Conservation (phyloP, 2,329 filamentous ascomycete genomes). For the Neonectria sp. region DNA sequence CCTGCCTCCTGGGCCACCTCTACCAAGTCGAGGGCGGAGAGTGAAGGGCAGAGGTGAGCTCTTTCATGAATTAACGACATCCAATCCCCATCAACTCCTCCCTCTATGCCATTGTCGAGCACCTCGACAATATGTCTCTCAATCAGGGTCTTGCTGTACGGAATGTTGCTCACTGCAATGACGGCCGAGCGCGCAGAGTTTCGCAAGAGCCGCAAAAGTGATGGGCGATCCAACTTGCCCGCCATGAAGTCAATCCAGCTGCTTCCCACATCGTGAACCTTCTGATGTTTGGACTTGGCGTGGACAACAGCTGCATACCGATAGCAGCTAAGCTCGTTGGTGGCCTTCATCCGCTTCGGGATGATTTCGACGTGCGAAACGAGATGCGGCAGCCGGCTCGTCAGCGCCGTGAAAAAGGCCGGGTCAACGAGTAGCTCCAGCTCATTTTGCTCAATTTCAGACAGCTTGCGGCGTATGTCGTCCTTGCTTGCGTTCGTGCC, state of each 20-base stretch:
- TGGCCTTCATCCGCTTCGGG: not conserved
- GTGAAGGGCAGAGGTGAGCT: conserved; percentile 19
- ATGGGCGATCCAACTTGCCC: conserved; percentile 19
- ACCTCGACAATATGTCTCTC: conserved; percentile 40
- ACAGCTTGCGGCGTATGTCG: conserved; percentile 21
- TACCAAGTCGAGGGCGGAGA: conserved; percentile 36
- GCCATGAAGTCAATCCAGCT: conserved; percentile 42
- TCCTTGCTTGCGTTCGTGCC: conserved; percentile 20
- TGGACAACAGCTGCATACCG: conserved; percentile 38
- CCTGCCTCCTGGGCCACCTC: conserved; percentile 52
- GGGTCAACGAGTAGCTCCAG: conserved; percentile 45
- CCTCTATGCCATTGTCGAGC: not conserved
- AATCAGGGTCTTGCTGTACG: conserved; percentile 50
- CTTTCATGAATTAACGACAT: conserved; percentile 7
- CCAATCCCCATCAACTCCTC: conserved; percentile 26
- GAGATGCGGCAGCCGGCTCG: not conserved
- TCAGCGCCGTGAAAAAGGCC: not conserved
- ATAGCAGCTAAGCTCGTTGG: not conserved
- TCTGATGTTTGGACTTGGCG: not conserved
- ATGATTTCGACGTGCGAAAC: not conserved
- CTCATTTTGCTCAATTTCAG: conserved; percentile 33
- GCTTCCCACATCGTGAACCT: conserved; percentile 27
- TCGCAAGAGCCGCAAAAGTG: conserved; percentile 28
- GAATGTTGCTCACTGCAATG: conserved; percentile 45
- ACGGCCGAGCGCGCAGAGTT: not conserved